Evolutionary conservation across 495 filamentous ascomycete genomes (phyloP).

Genomic region (Penicillium paradoxum): DNA sequence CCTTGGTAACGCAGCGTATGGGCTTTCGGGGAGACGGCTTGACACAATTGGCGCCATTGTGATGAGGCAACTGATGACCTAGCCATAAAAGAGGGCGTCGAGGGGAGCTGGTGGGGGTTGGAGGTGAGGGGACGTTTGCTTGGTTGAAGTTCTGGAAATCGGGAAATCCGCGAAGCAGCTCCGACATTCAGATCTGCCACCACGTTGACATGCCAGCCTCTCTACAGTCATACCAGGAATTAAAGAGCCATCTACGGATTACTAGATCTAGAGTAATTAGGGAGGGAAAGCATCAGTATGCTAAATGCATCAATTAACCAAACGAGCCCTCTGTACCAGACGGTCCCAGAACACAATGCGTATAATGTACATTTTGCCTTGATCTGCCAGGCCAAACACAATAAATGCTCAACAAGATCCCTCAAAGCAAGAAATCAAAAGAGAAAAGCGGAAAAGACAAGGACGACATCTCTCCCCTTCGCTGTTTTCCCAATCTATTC

Average conservation of each 20-base stretch:
- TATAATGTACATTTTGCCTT: slow-evolving; percentile 46
- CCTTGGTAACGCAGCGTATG: background rate
- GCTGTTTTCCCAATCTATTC: slow-evolving; percentile 17
- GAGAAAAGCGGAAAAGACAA: background rate
- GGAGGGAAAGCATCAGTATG: slow-evolving; percentile 8
- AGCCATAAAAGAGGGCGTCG: slow-evolving; percentile 5
- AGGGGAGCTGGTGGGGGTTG: background rate
- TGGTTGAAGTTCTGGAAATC: slow-evolving; percentile 9
- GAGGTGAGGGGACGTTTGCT: slow-evolving; percentile 1
- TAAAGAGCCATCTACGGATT: too few relatives aligned
- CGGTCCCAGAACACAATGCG: slow-evolving; percentile 35
- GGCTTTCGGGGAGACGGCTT: background rate
- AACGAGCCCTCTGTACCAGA: slow-evolving; percentile 30
- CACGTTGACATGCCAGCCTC: background rate
- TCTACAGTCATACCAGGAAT: too few relatives aligned
- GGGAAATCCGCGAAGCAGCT: slow-evolving; percentile 3
- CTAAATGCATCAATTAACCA: slow-evolving; percentile 32
- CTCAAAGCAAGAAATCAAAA: slow-evolving; percentile 17
- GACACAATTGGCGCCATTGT: slow-evolving; percentile 13
- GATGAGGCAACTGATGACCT: slow-evolving; percentile 4
- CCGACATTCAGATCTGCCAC: background rate
- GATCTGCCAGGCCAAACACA: slow-evolving; percentile 21
- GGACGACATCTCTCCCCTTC: slow-evolving; percentile 13
- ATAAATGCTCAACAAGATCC: slow-evolving; percentile 28
- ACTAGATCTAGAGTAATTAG: too few relatives aligned